Percentiles rank a stretch among this genome's conserved stretches.
These are phyloP conservation scores for Smallanthus sonchifolius DNA, from an alignment of 129 eudicot species.

Conservation along the genomic window DNA sequence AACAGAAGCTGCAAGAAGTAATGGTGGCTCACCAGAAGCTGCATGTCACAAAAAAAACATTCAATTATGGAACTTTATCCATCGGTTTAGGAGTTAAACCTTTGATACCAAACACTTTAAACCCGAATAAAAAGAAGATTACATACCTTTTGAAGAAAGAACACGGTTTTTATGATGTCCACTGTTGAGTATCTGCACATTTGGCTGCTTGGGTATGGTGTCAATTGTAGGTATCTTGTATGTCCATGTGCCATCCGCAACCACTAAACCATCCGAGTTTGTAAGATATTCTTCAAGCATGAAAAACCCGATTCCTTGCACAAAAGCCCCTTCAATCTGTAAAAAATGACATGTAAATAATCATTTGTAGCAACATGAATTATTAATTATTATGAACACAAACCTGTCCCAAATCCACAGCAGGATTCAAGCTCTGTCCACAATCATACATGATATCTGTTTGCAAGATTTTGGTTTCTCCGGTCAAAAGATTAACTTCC, in stretches of 20 bases:
- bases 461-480: conserved; percentile 70
- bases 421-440: conserved; percentile 95
- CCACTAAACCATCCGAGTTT: conserved; percentile 62
- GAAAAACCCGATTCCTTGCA: conserved; percentile 92
- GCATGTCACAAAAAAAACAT: conserved; percentile 25
- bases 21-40: conserved; percentile 95
- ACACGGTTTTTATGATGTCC: conserved; percentile 76
- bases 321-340: conserved; percentile 85
- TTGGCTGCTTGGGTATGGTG: conserved; percentile 68
- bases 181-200: conserved; percentile 68
- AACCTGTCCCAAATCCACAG: conserved; percentile 96
- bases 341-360: neutral
- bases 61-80: neutral
- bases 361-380: neutral
- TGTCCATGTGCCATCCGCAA: conserved; percentile 85
- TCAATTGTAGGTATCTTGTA: conserved; percentile 93
- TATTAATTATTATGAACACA: neutral
- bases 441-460: conserved; percentile 83
- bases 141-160: conserved; percentile 85
- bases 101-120: neutral
- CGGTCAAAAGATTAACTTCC: conserved; percentile 70
- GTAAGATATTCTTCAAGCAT: conserved; percentile 78
- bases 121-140: neutral
- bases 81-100: neutral
- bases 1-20: conserved; percentile 73